Evolutionary conservation across 208 protist species (phyloP).

Genomic region (Trichomonas vaginalis): DNA sequence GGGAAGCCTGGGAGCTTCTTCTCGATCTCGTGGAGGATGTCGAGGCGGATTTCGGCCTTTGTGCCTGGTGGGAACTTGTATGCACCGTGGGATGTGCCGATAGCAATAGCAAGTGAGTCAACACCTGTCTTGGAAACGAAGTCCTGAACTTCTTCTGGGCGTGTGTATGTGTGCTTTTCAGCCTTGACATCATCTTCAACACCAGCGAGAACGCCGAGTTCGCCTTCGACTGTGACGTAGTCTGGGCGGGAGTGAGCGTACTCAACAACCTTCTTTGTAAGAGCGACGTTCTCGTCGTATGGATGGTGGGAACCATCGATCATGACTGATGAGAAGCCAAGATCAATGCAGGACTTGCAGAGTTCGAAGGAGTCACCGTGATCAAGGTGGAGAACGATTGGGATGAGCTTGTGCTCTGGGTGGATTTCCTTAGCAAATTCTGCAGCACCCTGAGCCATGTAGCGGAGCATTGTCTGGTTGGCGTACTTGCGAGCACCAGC

Average conservation of each 20-base stretch:
- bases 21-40: constrained; percentile 30
- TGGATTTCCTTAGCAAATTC: constrained; percentile 31
- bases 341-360: constrained; percentile 20
- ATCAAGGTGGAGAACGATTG: constrained; percentile 39
- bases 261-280: constrained; percentile 40
- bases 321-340: constrained; percentile 46
- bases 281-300: constrained; percentile 39
- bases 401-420: constrained; percentile 10
- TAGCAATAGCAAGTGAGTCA: constrained; percentile 40
- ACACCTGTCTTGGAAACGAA: constrained; percentile 36
- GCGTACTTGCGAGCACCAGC: constrained; percentile 39
- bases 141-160: constrained; percentile 23
- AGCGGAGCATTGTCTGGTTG: constrained; percentile 31
- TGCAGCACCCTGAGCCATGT: constrained; percentile 33
- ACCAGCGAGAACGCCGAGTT: constrained; percentile 19
- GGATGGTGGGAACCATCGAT: constrained; percentile 38
- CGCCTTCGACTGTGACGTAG: constrained; percentile 41
- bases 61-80: constrained; percentile 41
- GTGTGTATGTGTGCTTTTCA: not conserved
- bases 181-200: constrained; percentile 10
- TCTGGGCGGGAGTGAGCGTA: constrained; percentile 29
- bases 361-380: constrained; percentile 33
- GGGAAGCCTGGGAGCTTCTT: constrained; percentile 11
- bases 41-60: constrained; percentile 24
- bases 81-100: constrained; percentile 42